Conservation (phyloP, 192 early-diverging fungal genomes). For the Mortierella claussenii region DNA sequence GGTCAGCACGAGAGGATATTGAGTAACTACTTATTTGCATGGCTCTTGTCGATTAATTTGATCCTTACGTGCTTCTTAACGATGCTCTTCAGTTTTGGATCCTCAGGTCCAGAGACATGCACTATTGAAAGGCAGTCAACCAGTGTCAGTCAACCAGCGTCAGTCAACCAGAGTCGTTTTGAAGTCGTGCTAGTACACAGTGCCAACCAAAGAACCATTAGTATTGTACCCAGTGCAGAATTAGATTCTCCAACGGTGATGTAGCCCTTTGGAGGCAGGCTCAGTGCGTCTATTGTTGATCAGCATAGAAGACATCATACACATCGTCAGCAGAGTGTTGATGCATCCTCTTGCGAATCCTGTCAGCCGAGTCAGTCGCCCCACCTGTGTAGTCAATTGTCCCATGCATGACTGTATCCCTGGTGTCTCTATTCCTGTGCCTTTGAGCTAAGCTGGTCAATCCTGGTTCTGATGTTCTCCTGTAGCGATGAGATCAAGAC, state of each 20-base stretch:
- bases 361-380: neutral
- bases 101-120: conserved; percentile 34
- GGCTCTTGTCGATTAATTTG: too few relatives aligned
- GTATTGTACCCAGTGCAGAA: conserved; percentile 22
- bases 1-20: neutral
- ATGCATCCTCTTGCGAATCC: neutral
- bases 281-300: conserved; percentile 14
- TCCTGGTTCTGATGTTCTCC: too few relatives aligned
- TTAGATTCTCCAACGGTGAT: conserved; percentile 45
- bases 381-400: conserved; percentile 4
- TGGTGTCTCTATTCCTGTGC: too few relatives aligned
- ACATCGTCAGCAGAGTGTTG: neutral
- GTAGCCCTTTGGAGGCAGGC: conserved; percentile 27
- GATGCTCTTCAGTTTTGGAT: conserved; percentile 25
- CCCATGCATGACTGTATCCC: too few relatives aligned
- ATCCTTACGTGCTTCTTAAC: conserved; percentile 42
- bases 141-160: too few relatives aligned
- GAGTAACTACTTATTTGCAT: too few relatives aligned
- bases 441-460: too few relatives aligned
- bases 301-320: neutral
- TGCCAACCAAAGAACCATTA: too few relatives aligned
- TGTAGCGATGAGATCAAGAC: too few relatives aligned
- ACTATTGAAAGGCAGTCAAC: too few relatives aligned
- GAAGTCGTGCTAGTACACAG: too few relatives aligned
- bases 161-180: too few relatives aligned